These are phyloP conservation scores for Ambispora gerdemannii DNA, from an alignment of 192 early-diverging fungal species.

Conservation along the genomic window DNA sequence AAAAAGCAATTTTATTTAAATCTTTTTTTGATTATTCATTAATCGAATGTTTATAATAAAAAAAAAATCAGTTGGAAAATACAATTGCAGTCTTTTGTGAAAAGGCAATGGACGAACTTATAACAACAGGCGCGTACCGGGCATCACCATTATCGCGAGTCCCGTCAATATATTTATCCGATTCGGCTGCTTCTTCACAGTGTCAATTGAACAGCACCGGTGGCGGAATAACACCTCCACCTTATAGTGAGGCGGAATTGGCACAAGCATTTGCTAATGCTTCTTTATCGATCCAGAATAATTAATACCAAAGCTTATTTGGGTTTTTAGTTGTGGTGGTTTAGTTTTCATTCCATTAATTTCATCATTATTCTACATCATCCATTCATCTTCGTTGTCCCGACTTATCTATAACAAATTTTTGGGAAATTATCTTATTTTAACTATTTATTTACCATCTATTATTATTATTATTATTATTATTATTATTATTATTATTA, in stretches of 20 bases:
- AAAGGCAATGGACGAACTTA: conserved; percentile 30
- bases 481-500: too few species aligned
- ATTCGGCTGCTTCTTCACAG: background rate
- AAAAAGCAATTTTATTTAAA: too few species aligned
- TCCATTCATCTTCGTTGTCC: too few species aligned
- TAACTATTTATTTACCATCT: too few species aligned
- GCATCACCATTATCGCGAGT: conserved; percentile 20
- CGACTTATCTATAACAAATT: too few species aligned
- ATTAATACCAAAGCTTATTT: too few species aligned
- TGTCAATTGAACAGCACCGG: background rate
- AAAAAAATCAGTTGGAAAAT: conserved; percentile 17
- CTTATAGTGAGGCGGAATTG: background rate
- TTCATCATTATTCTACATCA: too few species aligned
- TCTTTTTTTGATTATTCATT: background rate
- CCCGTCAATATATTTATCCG: conserved; percentile 15
- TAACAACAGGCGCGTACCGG: conserved; percentile 24
- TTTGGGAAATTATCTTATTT: too few species aligned
- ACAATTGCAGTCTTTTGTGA: conserved; percentile 24
- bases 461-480: too few species aligned
- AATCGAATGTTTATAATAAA: background rate
- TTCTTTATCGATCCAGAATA: too few species aligned
- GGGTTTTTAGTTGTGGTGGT: too few species aligned
- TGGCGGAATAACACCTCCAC: background rate
- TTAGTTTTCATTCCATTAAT: too few species aligned
- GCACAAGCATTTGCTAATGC: background rate